Evolutionary conservation across 2,329 filamentous ascomycete species (phyloP).

Genomic region (Zelopaecilomyces penicillatus): DNA sequence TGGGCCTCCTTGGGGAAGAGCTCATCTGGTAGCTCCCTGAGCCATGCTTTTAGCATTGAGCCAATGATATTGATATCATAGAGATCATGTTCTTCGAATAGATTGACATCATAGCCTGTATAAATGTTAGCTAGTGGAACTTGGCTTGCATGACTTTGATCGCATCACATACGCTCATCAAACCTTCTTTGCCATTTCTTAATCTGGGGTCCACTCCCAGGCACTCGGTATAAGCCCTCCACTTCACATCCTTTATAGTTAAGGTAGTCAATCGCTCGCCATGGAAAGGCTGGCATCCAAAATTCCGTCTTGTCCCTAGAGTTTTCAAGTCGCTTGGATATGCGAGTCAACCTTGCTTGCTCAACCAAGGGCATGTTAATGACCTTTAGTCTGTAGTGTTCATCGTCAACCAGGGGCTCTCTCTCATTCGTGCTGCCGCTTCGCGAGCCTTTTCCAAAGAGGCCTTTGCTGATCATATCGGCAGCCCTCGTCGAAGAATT

Average conservation of each 20-base stretch:
- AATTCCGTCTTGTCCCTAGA: slow-evolving; percentile 95
- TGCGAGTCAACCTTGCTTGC: slow-evolving; percentile 83
- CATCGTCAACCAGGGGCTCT: slow-evolving; percentile 61
- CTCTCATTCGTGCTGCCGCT: slow-evolving; percentile 63
- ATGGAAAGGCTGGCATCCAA: slow-evolving; percentile 96
- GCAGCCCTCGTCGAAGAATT: slow-evolving; percentile 66
- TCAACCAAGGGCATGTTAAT: slow-evolving; percentile 81
- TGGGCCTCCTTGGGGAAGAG: slow-evolving; percentile 82
- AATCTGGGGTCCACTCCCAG: slow-evolving; percentile 81
- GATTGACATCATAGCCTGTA: slow-evolving; percentile 75
- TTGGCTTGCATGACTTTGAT: not conserved
- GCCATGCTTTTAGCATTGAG: slow-evolving; percentile 93
- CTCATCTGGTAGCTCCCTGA: slow-evolving; percentile 89
- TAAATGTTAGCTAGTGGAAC: slow-evolving; percentile 11
- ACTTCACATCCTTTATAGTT: slow-evolving; percentile 93
- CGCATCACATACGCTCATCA: slow-evolving; percentile 57
- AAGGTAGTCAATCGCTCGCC: slow-evolving; percentile 91
- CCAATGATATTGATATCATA: slow-evolving; percentile 97
- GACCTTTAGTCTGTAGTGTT: slow-evolving; percentile 75
- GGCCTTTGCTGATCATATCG: slow-evolving; percentile 71
- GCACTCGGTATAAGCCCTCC: slow-evolving; percentile 86
- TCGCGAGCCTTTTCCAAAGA: slow-evolving; percentile 70
- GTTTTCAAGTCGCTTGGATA: slow-evolving; percentile 79
- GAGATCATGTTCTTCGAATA: slow-evolving; percentile 78
- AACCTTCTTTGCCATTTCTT: slow-evolving; percentile 91